Evolutionary conservation across 176 grass and related monocot genomes (phyloP).

Genomic region (Dendrocalamus sinicus): DNA sequence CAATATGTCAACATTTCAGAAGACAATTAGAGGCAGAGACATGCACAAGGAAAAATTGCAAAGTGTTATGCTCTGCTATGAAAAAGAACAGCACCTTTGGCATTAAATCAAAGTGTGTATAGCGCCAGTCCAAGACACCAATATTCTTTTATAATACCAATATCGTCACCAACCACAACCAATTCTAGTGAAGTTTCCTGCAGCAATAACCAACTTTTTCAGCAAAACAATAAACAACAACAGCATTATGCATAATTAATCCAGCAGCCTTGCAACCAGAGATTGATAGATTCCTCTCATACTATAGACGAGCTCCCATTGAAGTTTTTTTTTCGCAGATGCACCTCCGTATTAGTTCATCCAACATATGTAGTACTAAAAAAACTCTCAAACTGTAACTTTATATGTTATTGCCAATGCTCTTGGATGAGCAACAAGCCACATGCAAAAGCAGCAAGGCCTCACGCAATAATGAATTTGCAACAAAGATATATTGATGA

Average conservation of each 20-base stretch:
- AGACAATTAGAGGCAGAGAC: too few species aligned
- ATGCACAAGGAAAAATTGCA: too few species aligned
- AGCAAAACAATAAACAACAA: conserved; percentile 26
- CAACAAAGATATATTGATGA: too few species aligned
- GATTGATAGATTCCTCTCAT: not conserved
- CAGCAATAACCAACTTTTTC: conserved; percentile 36
- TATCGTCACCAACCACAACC: conserved; percentile 74
- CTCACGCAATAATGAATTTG: too few species aligned
- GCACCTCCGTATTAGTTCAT: not conserved
- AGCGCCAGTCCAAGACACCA: conserved; percentile 72
- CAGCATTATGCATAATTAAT: conserved; percentile 12
- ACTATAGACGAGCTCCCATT: not conserved
- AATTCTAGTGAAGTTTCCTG: conserved; percentile 95
- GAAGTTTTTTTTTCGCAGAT: not conserved
- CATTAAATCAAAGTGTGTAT: conserved; percentile 43
- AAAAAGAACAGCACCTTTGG: conserved; percentile 60
- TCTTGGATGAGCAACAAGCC: too few species aligned
- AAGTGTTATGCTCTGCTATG: not conserved
- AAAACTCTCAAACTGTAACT: not conserved
- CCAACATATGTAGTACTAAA: not conserved
- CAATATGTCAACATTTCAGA: too few species aligned
- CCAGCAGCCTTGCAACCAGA: conserved; percentile 21
- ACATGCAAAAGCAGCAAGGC: too few species aligned
- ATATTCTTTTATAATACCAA: conserved; percentile 97
- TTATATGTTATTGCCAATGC: too few species aligned